Conservation (phyloP, 805 yeast species). For the Metschnikowia sp. region DNA sequence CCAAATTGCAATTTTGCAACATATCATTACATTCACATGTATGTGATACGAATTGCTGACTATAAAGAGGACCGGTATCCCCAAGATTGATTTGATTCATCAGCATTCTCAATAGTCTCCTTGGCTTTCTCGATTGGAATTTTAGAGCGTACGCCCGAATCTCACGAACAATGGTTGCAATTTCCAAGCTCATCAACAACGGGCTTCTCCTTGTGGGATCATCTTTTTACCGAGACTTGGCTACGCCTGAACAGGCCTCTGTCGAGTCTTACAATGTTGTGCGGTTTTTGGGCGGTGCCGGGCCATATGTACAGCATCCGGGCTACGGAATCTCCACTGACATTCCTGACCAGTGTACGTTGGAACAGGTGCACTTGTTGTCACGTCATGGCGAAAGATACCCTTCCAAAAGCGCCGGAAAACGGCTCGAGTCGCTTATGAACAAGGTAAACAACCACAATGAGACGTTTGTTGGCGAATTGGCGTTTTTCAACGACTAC, state of each 20-base stretch:
- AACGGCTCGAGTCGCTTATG: conserved; percentile 24
- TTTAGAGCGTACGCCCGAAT: background rate
- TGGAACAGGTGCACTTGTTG: conserved; percentile 66
- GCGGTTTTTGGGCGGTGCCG: conserved; percentile 52
- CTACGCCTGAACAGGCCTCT: conserved; percentile 39
- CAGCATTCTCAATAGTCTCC: too few relatives aligned
- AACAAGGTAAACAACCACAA: conserved; percentile 25
- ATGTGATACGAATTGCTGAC: too few relatives aligned
- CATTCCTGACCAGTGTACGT: conserved; percentile 48
- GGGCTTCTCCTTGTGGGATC: conserved; percentile 30
- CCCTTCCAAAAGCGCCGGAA: conserved; percentile 38
- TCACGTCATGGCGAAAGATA: conserved; percentile 81
- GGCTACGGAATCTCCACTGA: conserved; percentile 54
- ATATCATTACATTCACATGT: background rate
- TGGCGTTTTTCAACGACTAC: conserved; percentile 53
- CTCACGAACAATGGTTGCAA: conserved; percentile 24
- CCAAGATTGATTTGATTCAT: too few relatives aligned
- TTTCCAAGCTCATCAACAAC: conserved; percentile 24
- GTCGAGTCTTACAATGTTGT: conserved; percentile 46
- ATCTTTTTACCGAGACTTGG: conserved; percentile 28
- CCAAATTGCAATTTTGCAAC: conserved; percentile 1
- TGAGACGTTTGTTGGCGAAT: conserved; percentile 43
- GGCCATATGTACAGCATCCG: conserved; percentile 49
- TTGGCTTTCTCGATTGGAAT: too few relatives aligned
- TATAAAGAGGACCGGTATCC: too few relatives aligned